A percentile compares a stretch with the other conserved stretches of the same genome.
These are phyloP conservation scores for Acer yangbiense DNA, from an alignment of 345 rosid genomes.

Conservation along the genomic window DNA sequence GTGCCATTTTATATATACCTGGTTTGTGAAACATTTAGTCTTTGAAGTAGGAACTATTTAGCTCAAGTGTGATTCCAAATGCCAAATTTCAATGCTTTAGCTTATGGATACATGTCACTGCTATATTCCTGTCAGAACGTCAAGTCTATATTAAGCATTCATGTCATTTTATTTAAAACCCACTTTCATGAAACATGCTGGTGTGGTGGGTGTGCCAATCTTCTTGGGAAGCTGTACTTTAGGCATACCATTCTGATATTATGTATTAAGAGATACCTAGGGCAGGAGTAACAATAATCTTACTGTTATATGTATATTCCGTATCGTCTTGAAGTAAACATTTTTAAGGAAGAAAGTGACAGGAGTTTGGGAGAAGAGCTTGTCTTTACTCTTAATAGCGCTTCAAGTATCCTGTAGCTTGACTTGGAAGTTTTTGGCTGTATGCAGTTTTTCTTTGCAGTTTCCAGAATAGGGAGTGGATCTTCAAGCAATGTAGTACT, in stretches of 20 bases:
- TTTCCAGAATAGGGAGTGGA: constrained; percentile 98
- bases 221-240: background rate
- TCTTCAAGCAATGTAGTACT: constrained; percentile 97
- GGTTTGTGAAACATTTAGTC: background rate
- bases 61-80: background rate
- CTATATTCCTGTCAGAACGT: constrained; percentile 4
- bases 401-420: constrained; percentile 4
- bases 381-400: background rate
- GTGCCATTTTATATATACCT: background rate
- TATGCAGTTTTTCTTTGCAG: constrained; percentile 96
- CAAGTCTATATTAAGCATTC: background rate
- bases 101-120: background rate
- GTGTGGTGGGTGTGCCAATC: background rate
- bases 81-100: constrained; percentile 10
- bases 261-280: background rate
- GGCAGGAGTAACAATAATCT: background rate
- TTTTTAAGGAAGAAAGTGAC: background rate
- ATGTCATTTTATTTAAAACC: background rate
- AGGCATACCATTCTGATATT: background rate
- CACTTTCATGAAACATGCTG: background rate
- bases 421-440: constrained; percentile 28
- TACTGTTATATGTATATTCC: background rate
- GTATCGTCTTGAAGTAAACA: background rate
- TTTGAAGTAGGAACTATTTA: background rate
- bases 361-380: background rate